A percentile compares a stretch with the other conserved stretches of the same genome.
phyloP scores from a whole-genome alignment of 495 filamentous ascomycete genomes.

The Lasiosphaeris hirsuta region DNA sequence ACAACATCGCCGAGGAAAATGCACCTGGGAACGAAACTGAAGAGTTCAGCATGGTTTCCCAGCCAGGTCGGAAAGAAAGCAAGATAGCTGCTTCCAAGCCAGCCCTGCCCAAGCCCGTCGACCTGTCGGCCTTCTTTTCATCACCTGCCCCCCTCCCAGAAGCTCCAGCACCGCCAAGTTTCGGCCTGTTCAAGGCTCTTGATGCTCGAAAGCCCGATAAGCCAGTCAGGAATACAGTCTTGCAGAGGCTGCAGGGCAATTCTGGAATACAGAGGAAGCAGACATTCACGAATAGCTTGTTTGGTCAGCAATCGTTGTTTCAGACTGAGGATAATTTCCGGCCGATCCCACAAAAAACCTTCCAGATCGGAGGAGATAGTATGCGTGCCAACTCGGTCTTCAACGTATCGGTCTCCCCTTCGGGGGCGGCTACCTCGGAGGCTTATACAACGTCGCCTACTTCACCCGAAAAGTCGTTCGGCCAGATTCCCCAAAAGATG shows the following conservation, averaged over 20 bases:
- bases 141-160: slow-evolving; percentile 42
- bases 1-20: slow-evolving; percentile 9
- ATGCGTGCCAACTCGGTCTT: slow-evolving; percentile 13
- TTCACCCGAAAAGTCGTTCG: slow-evolving; percentile 26
- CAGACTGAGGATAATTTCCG: too few species aligned
- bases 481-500: slow-evolving; percentile 42
- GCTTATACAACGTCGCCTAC: slow-evolving; percentile 22
- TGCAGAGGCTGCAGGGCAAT: not conserved
- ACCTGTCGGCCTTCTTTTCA: slow-evolving; percentile 47
- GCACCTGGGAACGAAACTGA: slow-evolving; percentile 8
- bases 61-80: slow-evolving; percentile 6
- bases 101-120: slow-evolving; percentile 29
- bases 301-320: slow-evolving; percentile 7
- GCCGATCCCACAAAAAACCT: slow-evolving; percentile 30
- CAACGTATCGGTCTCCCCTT: not conserved
- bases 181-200: slow-evolving; percentile 4
- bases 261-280: slow-evolving; percentile 1
- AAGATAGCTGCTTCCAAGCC: not conserved
- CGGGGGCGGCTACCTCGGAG: too few species aligned
- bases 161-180: not conserved
- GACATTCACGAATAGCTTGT: slow-evolving; percentile 9
- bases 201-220: not conserved
- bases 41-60: slow-evolving; percentile 37
- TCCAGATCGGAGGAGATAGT: slow-evolving; percentile 20
- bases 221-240: not conserved